Percentiles rank a stretch among this genome's conserved stretches.
Evolutionary conservation across 2,329 filamentous ascomycete species (phyloP).

Genomic region (Emmonsia crescens): DNA sequence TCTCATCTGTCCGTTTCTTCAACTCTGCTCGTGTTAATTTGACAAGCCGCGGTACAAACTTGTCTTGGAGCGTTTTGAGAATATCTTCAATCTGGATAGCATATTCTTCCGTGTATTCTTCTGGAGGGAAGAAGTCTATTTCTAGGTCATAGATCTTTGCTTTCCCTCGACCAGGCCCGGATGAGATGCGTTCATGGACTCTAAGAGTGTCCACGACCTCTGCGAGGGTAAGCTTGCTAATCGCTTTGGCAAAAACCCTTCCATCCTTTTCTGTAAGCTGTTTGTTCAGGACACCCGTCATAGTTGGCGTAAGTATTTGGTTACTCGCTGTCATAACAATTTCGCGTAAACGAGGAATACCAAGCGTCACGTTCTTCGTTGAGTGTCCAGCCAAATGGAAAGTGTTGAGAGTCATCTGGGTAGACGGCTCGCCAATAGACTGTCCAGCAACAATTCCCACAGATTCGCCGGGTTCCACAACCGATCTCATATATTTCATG

Average conservation of each 20-base stretch:
- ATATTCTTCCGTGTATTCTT: conserved; percentile 78
- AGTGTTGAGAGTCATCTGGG: conserved; percentile 98
- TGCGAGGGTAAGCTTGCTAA: conserved; percentile 73
- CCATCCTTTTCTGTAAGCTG: conserved; percentile 59
- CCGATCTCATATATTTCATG: conserved; percentile 82
- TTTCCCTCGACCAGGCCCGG: conserved; percentile 54
- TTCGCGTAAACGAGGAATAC: conserved; percentile 93
- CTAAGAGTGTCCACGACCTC: conserved; percentile 72
- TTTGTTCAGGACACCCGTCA: conserved; percentile 62
- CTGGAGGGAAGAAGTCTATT: conserved; percentile 70
- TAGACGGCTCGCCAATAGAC: conserved; percentile 92
- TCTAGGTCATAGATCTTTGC: conserved; percentile 79
- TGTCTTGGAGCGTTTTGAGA: conserved; percentile 64
- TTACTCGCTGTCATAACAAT: conserved; percentile 95
- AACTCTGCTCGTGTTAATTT: conserved; percentile 64
- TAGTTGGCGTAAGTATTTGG: conserved; percentile 71
- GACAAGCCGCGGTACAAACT: conserved; percentile 63
- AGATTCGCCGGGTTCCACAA: conserved; percentile 90
- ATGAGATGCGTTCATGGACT: conserved; percentile 69
- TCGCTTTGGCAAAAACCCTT: conserved; percentile 79
- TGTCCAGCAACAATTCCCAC: conserved; percentile 95
- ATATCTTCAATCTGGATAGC: conserved; percentile 72
- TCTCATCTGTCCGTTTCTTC: conserved; percentile 60
- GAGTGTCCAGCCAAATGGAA: conserved; percentile 99
- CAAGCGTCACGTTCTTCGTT: conserved; percentile 94